A percentile compares a stretch with the other conserved stretches of the same genome.
These are phyloP conservation scores for Pulveroboletus sp. DNA, from an alignment of 768 basidiomycete genomes.

Conservation along the genomic window DNA sequence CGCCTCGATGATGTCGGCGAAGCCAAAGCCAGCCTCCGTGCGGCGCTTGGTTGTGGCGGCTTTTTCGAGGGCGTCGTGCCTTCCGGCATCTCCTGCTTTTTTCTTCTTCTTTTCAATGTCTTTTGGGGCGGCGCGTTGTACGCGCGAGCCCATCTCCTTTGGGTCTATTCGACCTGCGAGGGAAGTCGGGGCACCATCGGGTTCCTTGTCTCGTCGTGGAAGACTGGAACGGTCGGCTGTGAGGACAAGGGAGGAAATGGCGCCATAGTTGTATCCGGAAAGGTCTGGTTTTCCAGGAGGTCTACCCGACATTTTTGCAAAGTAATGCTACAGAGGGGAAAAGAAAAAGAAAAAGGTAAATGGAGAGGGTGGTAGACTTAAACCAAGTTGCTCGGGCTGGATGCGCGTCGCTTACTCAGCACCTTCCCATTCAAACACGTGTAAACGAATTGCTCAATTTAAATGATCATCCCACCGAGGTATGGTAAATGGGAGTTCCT, in stretches of 20 bases:
- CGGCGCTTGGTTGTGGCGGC: constrained; percentile 52
- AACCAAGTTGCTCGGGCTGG: no score
- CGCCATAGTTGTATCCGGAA: constrained; percentile 93
- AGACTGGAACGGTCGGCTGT: constrained; percentile 82
- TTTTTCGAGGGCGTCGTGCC: constrained; percentile 55
- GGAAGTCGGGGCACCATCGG: constrained; percentile 92
- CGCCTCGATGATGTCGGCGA: constrained; percentile 89
- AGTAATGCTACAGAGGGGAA: constrained; percentile 4
- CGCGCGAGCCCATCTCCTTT: constrained; percentile 91
- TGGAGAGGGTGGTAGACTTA: no score
- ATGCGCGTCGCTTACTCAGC: no score
- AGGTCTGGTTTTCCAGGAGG: constrained; percentile 65
- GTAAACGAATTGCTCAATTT: no score
- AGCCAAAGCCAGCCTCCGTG: constrained; percentile 67
- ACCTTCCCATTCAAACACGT: no score
- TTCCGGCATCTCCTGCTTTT: constrained; percentile 54
- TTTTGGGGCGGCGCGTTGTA: constrained; percentile 75
- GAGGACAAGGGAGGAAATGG: constrained; percentile 90
- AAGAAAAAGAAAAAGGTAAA: no score
- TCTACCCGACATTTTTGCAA: constrained; percentile 35
- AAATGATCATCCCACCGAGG: no score
- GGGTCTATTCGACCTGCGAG: constrained; percentile 88
- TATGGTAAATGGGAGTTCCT: no score
- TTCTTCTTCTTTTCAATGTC: constrained; percentile 94
- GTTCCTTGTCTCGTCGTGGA: constrained; percentile 89